Evolutionary conservation across 1,139 yeast species (phyloP), one percentile per base, ranked within the genome.

Genomic region (Yueomyces sp.): DNA sequence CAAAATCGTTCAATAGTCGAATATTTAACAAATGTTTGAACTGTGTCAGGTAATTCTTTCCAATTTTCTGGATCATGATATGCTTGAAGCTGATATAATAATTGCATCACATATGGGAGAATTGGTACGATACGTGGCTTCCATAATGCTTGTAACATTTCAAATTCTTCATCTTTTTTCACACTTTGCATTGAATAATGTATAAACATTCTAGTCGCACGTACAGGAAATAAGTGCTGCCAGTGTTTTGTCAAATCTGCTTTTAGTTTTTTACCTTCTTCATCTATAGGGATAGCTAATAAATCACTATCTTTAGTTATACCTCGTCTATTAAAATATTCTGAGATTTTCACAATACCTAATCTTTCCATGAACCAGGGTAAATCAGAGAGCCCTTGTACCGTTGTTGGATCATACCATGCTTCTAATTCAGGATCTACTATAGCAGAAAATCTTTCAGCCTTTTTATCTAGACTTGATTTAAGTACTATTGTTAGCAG

Each of bases 331-430:
- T 81, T 80, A 63, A 93, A 89, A 57, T 93, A 93, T 44, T 83
- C 82, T 0, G 96, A 95, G 56, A 93, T 91, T 59, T 79, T 79
- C 3, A 87, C 97, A 42, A 93, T 85, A 3, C 98, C 98, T 44
- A 93, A 73, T 54, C 97, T 74, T 62, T 89, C 97, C 96, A 91
- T 89, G 54, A 93, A 93, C 96, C 97, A 89, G 50, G 86, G 95
- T 42, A 93, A 69, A 56, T 91, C 95, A 60, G 80, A 70, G 36
- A 91, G 66, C 0, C 96, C 97, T 55, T 85, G 85, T 52, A 86
- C 87, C 0, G 97, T 89, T 19, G 78, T 81, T 12, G 91, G 91
- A 41, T 89, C 86, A 1, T 91, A 80, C 99, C 99, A 93, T 0
- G 96, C 93, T 34, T 75, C 67, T 41, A 93, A 67, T 53, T 91